Evolutionary conservation across 139 green algal genomes (phyloP).

Genomic region (Chlamydomonas schloesseri): DNA sequence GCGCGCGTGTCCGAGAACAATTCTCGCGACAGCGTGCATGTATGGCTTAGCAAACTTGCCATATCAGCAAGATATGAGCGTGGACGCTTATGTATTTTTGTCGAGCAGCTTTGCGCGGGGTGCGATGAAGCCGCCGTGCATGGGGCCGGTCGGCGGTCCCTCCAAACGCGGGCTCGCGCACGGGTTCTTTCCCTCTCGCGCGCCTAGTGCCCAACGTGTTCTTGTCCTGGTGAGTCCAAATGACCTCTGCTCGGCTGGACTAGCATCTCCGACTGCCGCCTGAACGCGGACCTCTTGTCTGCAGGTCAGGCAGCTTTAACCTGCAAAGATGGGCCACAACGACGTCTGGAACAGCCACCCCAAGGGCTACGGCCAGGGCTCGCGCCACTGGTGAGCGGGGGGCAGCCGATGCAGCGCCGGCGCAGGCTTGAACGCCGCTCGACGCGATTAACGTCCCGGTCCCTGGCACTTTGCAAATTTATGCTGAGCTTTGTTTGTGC

Average conservation of each 20-base stretch:
- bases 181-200: constrained; percentile 1
- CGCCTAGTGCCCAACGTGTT: constrained; percentile 18
- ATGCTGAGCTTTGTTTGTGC: background rate
- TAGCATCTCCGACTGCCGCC: background rate
- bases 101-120: too few species aligned
- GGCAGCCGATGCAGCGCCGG: background rate
- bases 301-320: constrained; percentile 36
- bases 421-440: background rate
- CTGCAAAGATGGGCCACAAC: constrained; percentile 91
- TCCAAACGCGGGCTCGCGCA: too few species aligned
- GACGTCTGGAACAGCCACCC: constrained; percentile 97
- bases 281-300: background rate
- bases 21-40: too few species aligned
- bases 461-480: background rate
- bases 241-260: too few species aligned
- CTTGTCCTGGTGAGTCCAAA: constrained; percentile 10
- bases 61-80: too few species aligned
- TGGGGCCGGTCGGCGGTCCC: too few species aligned
- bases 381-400: constrained; percentile 79
- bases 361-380: constrained; percentile 91
- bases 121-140: too few species aligned
- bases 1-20: too few species aligned
- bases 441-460: background rate
- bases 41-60: too few species aligned
- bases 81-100: too few species aligned